Percentiles rank a stretch among this genome's conserved stretches.
Evolutionary conservation across 345 rosid species (phyloP).

Genomic region (Populus simonii): DNA sequence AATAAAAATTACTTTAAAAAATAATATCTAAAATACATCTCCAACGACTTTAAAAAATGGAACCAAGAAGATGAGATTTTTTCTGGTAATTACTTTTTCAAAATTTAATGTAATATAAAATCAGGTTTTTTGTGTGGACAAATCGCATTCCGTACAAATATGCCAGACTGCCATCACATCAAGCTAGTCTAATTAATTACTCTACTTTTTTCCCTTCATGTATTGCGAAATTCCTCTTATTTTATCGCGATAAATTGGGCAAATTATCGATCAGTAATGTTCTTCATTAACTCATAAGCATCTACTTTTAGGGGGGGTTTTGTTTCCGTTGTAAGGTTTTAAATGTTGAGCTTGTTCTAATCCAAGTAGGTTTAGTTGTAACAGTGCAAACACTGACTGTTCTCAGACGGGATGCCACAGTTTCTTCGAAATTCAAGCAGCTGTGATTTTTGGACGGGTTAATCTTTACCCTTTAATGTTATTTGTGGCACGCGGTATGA

Average conservation of each 20-base stretch:
- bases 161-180: neutral
- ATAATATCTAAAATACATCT: no score
- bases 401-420: no score
- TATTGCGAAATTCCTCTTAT: neutral
- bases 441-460: no score
- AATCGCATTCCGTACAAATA: constrained; percentile 6
- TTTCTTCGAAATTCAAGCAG: no score
- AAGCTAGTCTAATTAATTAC: neutral
- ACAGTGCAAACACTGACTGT: no score
- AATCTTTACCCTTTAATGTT: no score
- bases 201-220: neutral
- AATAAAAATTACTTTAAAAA: no score
- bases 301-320: neutral
- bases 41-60: no score
- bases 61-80: no score
- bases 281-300: neutral
- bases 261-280: neutral
- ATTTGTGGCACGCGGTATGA: no score
- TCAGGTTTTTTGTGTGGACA: neutral
- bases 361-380: neutral
- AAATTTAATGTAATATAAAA: no score
- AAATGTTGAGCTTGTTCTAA: neutral
- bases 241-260: neutral
- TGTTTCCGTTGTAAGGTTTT: neutral
- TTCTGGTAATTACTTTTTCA: no score